Conservation (phyloP, 1,284 basidiomycete species). For the Naganishia sp. region DNA sequence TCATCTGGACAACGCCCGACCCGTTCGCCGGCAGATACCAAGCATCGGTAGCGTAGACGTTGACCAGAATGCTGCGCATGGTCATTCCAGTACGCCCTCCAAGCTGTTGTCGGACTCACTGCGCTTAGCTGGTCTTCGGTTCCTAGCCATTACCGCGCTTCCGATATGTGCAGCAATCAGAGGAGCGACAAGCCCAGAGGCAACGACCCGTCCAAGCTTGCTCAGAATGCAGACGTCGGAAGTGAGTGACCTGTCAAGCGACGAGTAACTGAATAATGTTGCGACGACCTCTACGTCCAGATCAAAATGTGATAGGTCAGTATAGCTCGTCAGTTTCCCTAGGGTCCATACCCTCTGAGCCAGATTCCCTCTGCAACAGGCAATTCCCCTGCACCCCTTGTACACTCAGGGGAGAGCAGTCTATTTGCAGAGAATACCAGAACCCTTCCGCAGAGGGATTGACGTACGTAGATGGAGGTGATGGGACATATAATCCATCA, state of each 20-base stretch:
- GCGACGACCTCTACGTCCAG: neutral
- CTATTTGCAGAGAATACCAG: slow-evolving; percentile 5
- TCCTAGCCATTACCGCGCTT: slow-evolving; percentile 7
- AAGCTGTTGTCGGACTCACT: neutral
- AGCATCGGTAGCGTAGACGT: too few species aligned
- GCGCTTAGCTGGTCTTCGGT: neutral
- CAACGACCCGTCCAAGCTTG: slow-evolving; percentile 20
- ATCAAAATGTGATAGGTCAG: slow-evolving; percentile 20
- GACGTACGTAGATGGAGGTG: neutral
- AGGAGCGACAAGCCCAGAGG: slow-evolving; percentile 9
- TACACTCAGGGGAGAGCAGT: slow-evolving; percentile 5
- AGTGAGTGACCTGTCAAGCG: neutral
- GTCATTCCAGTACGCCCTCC: neutral
- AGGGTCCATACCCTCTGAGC: neutral
- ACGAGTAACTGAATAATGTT: neutral
- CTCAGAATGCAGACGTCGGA: slow-evolving; percentile 13
- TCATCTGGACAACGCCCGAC: too few species aligned
- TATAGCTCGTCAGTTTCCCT: neutral
- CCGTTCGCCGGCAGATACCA: too few species aligned
- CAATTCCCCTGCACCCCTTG: slow-evolving; percentile 16
- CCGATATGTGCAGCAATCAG: slow-evolving; percentile 11
- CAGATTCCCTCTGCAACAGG: neutral
- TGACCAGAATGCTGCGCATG: too few species aligned
- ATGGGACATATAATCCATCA: too few species aligned
- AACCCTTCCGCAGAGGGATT: neutral